Evolutionary conservation across 163 green algal genomes (phyloP), one percentile per base, ranked within the genome.

Genomic region (Scenedesmus sp.): DNA sequence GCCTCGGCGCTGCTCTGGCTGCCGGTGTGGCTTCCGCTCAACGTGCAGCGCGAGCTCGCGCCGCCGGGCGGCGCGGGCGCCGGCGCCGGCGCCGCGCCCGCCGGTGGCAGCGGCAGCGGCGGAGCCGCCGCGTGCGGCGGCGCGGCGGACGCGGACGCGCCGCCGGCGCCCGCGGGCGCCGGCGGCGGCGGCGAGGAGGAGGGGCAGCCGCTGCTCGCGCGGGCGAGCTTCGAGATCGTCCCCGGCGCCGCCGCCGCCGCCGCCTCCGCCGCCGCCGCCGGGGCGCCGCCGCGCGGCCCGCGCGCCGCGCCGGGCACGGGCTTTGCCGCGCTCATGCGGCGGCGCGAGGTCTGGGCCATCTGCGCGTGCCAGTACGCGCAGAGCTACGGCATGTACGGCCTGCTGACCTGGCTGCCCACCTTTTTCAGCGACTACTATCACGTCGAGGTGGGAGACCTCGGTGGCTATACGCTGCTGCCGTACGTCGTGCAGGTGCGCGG

Each of bases 321-420:
- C 11, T 85, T 91, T 11, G 50, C 63, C 45, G 86, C 85, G 7
- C 82, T 95, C 20, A 24, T 93, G 29, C 47, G 48, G 36, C 84
- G 76, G 6, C 69, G 76, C 0, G 89, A 93, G 82, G 91, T 96
- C 24, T 91, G 86, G 89, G 92, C 92, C 26, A 96, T 96, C 70
- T 93, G 89, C 44, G 83, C 74, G 0, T 87, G 88, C 11, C 92
- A 96, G 84, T 96, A 94, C 77, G 84, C 74, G 15, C 78, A 89
- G 63, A 85, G 58, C 31, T 95, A 90, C 84, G 91, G 90, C 24
- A 84, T 92, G 81, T 95, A 95, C 71, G 89, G 86, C 10, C 67
- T 96, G 58, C 84, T 96, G 24, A 94, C 88, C 64, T 96, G 92
- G 92, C 88, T 96, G 70, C 92, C 92, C 6, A 94, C 90, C 9